Conservation (phyloP, 2,329 filamentous ascomycete species). For the Colletotrichum sp. region DNA sequence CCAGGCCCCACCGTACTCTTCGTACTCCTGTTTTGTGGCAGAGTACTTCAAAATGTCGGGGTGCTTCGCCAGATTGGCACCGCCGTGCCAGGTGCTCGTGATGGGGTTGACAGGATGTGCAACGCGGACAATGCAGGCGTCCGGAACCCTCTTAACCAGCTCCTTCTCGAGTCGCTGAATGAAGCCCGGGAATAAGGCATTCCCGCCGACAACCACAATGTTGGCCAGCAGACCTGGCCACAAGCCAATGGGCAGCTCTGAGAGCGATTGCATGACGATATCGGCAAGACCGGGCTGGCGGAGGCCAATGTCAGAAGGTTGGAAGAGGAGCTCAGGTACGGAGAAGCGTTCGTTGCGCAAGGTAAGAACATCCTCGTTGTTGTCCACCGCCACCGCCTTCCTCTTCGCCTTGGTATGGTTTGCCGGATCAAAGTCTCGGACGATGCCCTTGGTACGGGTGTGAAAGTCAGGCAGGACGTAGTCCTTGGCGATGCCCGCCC, state of each 20-base stretch:
- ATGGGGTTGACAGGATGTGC: constrained; percentile 75
- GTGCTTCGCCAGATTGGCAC: constrained; percentile 76
- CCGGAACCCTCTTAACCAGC: constrained; percentile 72
- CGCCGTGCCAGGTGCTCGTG: constrained; percentile 84
- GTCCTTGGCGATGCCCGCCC: constrained; percentile 77
- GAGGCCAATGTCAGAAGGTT: constrained; percentile 83
- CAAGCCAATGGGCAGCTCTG: constrained; percentile 77
- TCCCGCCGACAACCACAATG: constrained; percentile 88
- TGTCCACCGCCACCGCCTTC: constrained; percentile 41
- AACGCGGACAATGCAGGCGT: constrained; percentile 80
- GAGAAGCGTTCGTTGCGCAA: constrained; percentile 91
- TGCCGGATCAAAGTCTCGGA: constrained; percentile 78
- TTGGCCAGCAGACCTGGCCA: constrained; percentile 88
- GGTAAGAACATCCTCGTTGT: constrained; percentile 80
- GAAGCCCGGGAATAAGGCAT: constrained; percentile 80
- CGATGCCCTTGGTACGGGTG: constrained; percentile 64
- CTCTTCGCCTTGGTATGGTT: constrained; percentile 59
- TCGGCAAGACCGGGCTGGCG: constrained; percentile 83
- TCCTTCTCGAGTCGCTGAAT: constrained; percentile 79
- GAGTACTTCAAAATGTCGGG: constrained; percentile 69
- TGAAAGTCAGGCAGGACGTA: constrained; percentile 89
- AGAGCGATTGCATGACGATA: constrained; percentile 80
- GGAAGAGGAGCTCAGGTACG: constrained; percentile 90
- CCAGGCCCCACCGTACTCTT: constrained; percentile 82
- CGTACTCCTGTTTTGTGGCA: constrained; percentile 90